Evolutionary conservation across 2,329 filamentous ascomycete genomes (phyloP).

Genomic region (Ceratocystis albifundus): DNA sequence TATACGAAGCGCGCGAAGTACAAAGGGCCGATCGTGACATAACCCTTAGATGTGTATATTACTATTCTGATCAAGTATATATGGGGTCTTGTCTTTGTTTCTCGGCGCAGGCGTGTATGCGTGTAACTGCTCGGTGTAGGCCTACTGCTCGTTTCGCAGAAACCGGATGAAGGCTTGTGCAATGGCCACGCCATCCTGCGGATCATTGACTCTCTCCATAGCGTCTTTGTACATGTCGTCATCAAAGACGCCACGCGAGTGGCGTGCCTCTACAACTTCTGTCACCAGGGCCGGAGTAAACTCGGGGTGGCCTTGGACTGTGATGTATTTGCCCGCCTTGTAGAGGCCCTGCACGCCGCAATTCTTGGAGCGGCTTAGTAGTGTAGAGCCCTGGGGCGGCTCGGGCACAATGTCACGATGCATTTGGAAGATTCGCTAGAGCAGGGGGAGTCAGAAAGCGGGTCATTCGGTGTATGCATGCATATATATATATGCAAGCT

Average conservation of each 20-base stretch:
- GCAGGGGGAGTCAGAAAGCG: background rate
- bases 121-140: no score
- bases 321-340: conserved; percentile 51
- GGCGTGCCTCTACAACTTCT: conserved; percentile 54
- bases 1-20: no score
- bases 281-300: conserved; percentile 61
- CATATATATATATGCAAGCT: background rate
- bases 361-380: conserved; percentile 51
- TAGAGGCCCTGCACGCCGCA: conserved; percentile 78
- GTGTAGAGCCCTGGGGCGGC: conserved; percentile 49
- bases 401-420: conserved; percentile 64
- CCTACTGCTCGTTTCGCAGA: conserved; percentile 42
- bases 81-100: no score
- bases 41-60: no score
- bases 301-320: conserved; percentile 80
- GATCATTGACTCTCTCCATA: conserved; percentile 50
- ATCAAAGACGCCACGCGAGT: conserved; percentile 59
- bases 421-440: conserved; percentile 68
- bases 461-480: background rate
- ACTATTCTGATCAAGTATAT: no score
- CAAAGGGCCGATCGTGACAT: no score
- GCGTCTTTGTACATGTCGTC: conserved; percentile 53
- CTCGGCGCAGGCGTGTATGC: no score
- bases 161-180: conserved; percentile 67
- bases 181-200: conserved; percentile 71